phyloP scores from a whole-genome alignment of 2,329 filamentous ascomycete species.

The Cordyceps fumosorosea region DNA sequence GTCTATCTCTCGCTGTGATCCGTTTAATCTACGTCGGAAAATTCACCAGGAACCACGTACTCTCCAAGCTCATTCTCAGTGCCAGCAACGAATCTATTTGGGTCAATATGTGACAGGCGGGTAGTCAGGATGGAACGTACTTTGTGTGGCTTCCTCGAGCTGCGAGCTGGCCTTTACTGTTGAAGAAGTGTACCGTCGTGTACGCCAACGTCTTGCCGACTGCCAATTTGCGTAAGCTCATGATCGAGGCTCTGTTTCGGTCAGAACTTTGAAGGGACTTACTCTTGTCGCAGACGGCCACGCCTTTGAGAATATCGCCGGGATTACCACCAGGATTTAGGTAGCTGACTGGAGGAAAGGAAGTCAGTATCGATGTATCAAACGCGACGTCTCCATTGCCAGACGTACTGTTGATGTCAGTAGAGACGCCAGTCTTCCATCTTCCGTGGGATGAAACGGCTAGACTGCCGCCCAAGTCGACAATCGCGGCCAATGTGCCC shows the following conservation, averaged over 20 bases:
- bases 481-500: slow-evolving; percentile 71
- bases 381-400: not conserved
- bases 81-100: slow-evolving; percentile 35
- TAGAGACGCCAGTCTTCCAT: slow-evolving; percentile 58
- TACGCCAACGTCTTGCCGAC: slow-evolving; percentile 60
- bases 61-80: slow-evolving; percentile 31
- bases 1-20: not conserved
- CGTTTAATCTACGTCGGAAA: slow-evolving; percentile 26
- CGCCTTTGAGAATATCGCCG: slow-evolving; percentile 50
- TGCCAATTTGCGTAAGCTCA: slow-evolving; percentile 21
- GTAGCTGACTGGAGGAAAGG: slow-evolving; percentile 49
- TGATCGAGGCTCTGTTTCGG: not conserved
- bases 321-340: slow-evolving; percentile 50
- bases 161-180: slow-evolving; percentile 51
- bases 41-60: slow-evolving; percentile 31
- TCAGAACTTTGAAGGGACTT: slow-evolving; percentile 15
- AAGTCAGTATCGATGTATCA: not conserved
- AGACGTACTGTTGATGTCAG: slow-evolving; percentile 52
- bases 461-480: slow-evolving; percentile 58
- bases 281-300: slow-evolving; percentile 58
- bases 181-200: slow-evolving; percentile 53
- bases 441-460: slow-evolving; percentile 59
- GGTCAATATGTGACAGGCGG: not conserved
- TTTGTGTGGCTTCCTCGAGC: slow-evolving; percentile 62
- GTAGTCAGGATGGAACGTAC: slow-evolving; percentile 29